These are phyloP conservation scores for Epichloe typhina DNA, from an alignment of 2,329 filamentous ascomycete genomes.

Conservation along the genomic window DNA sequence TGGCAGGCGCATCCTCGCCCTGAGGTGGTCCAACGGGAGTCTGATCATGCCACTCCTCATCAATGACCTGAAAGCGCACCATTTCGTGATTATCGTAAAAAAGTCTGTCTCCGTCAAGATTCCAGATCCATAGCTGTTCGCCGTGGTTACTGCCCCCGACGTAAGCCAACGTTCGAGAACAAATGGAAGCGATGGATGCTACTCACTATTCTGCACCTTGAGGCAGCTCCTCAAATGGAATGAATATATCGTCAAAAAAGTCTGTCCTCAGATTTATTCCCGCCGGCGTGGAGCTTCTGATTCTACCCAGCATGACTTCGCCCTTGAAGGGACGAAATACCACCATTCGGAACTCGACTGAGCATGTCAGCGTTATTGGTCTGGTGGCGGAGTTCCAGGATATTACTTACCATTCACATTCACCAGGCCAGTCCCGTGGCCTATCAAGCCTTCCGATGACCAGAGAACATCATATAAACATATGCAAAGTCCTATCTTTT, in stretches of 20 bases:
- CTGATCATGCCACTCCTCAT: constrained; percentile 86
- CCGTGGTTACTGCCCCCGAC: constrained; percentile 45
- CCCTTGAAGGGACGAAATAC: constrained; percentile 95
- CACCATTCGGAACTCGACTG: constrained; percentile 84
- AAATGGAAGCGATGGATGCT: background rate
- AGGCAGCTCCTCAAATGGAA: constrained; percentile 62
- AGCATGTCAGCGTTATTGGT: background rate
- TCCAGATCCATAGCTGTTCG: constrained; percentile 78
- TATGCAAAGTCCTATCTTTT: constrained; percentile 87
- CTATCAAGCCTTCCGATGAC: constrained; percentile 85
- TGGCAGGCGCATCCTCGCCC: constrained; percentile 45
- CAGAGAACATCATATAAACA: constrained; percentile 84
- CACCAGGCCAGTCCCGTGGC: constrained; percentile 79
- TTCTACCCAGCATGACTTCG: constrained; percentile 77
- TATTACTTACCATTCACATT: constrained; percentile 68
- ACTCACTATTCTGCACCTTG: constrained; percentile 64
- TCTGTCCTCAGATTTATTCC: constrained; percentile 73
- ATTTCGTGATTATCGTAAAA: constrained; percentile 86
- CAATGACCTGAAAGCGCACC: constrained; percentile 73
- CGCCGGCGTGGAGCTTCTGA: constrained; percentile 57
- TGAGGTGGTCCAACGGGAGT: constrained; percentile 55
- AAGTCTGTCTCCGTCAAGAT: constrained; percentile 57
- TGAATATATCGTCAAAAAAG: constrained; percentile 88
- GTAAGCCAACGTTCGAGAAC: background rate
- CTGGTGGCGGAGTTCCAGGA: background rate